Base-by-base conservation (phyloP, 331 rosid genomes). In the Ulmus americana region DNA sequence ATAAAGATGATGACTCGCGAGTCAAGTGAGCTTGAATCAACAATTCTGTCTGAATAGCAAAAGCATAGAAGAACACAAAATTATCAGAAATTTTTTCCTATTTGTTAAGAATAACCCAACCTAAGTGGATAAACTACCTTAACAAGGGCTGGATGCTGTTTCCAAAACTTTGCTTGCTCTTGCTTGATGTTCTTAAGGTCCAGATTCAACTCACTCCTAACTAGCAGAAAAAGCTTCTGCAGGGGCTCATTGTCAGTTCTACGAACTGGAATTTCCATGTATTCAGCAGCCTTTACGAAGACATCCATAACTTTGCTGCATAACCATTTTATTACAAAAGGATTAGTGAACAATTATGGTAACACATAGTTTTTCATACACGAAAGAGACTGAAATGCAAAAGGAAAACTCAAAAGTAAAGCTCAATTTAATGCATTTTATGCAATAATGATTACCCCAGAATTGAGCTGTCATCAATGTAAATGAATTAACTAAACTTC, bases 181-280 rank as follows among this genome's bases (percentile, higher is more conserved):
- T 94, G 99, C 87, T 94, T 94, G 61, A 87, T 90, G 87, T 90
- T 94, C 84, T 94, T 94, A 61, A 85, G 97, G 86, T 94, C 99
- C 70, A 94, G 86, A 84, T 94, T 94, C 76, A 94, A 77, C 84
- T 94, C 99, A 82, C 99, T 90, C 70, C 99, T 83, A 47, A 94
- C 97, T 71, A 90, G 75, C 96, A 90, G 79, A 65, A 94, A 94
- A 61, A 94, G 87, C 87, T 87, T 90, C 72, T 94, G 99, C 64
- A 90, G 95, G 51, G 99, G 99, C 55, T 90, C 99, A 62, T 85
- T 76, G 35, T 94, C 97, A 48, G 95, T 87, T 75, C 99, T 85
- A 77, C 90, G 97, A 78, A 94, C 91, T 73, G 97, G 99, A 80
- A 94, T 84, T 81, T 94, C 97, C 80, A 72, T 88, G 70, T 85